Evolutionary conservation across 768 basidiomycete species (phyloP), one percentile per base, ranked within the genome.

Genomic region (Tubosaeta sp.): DNA sequence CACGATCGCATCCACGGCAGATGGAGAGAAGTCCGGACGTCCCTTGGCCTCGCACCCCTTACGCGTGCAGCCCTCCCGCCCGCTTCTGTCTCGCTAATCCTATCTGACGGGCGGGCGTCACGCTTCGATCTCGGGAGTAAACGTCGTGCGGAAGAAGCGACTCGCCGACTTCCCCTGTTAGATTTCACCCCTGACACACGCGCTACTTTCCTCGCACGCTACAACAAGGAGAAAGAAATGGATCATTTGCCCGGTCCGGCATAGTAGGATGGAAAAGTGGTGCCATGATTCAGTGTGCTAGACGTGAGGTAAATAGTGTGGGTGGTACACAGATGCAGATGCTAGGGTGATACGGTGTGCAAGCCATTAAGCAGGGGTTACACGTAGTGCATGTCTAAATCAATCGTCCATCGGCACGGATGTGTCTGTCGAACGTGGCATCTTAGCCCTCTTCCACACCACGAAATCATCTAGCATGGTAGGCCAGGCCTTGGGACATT

Each of bases 391-490:
- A 34, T 58, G 54, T 56, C 43, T 35, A 47, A 32, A 46, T 57
- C 50, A 58, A 11, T 52, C 46, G 42, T 50, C 52, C 27, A n/a
- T 41, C 13, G 41, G 25, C 37, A 45, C 47, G 47, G 48, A 12
- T 27, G 5, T 48, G 35, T 43, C 45, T 29, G 45, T 50, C 7
- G 53, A 37, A 25, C 10, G 33, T 46, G 52, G 27, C 46, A 43
- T 48, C 52, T 57, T 70, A 6, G 51, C 53, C 53, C 67, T 72
- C 64, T 85, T 88, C 86, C 84, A 89, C 3, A 65, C 64, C 6
- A 84, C 87, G 61, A 91, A 92, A 55, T 89, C 83, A 60, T 92
- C 90, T 42, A 91, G 69, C 56, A 90, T 72, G 13, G 88, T 86
- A 1, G 90, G 90, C 90, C 90, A 91, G 32, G 88, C 85, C 87